phyloP scores from a whole-genome alignment of 1,139 yeast genomes.

The Pichia sp. region DNA sequence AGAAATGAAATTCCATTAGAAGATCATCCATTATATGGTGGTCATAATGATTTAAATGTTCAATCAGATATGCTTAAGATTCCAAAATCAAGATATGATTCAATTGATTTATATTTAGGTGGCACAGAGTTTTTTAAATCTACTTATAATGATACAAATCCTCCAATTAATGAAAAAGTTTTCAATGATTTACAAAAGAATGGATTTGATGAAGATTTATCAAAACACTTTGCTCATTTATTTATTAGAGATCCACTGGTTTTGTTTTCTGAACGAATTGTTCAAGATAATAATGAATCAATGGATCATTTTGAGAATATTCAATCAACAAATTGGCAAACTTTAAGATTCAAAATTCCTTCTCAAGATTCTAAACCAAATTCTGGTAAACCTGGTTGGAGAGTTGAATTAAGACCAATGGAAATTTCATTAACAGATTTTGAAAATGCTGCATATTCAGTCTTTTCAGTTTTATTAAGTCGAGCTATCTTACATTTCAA shows the following conservation, averaged over 20 bases:
- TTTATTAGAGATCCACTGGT: constrained; percentile 93
- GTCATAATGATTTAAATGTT: constrained; percentile 32
- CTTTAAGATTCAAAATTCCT: constrained; percentile 88
- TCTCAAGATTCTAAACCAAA: constrained; percentile 40
- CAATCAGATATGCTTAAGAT: constrained; percentile 47
- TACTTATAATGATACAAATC: constrained; percentile 63
- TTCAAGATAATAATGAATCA: constrained; percentile 64
- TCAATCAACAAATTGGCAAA: constrained; percentile 98
- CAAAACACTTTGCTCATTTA: constrained; percentile 86
- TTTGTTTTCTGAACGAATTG: constrained; percentile 73
- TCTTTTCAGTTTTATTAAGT: constrained; percentile 66
- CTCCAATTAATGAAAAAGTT: constrained; percentile 64
- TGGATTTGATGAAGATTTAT: constrained; percentile 62
- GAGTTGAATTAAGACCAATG: constrained; percentile 95
- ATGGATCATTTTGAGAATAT: constrained; percentile 95
- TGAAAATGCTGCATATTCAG: constrained; percentile 90
- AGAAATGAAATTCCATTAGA: constrained; percentile 55
- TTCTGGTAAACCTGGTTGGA: constrained; percentile 74
- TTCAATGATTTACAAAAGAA: constrained; percentile 36
- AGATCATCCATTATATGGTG: constrained; percentile 40
- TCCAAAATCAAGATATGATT: constrained; percentile 88
- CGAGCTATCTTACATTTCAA: constrained; percentile 61
- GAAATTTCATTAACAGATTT: constrained; percentile 93
- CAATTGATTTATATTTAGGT: constrained; percentile 76
- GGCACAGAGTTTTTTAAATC: constrained; percentile 43